Percentiles rank a stretch among this genome's conserved stretches.
Evolutionary conservation across 306 rosid genomes (phyloP).

Genomic region (Crotalaria pallida): DNA sequence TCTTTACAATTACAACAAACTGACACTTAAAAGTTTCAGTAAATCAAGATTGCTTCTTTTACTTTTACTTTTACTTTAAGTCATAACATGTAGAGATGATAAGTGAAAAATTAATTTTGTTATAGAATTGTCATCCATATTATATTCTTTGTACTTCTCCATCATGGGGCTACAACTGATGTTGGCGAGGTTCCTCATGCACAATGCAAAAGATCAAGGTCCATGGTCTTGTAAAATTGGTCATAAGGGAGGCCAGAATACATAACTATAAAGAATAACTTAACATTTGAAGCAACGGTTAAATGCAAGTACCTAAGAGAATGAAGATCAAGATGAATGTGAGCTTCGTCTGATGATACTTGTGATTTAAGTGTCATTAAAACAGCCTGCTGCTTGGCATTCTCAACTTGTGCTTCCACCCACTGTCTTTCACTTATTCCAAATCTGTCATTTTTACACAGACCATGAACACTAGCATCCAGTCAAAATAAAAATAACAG

Average conservation of each 20-base stretch:
- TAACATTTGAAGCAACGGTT: constrained; percentile 12
- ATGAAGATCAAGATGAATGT: constrained; percentile 94
- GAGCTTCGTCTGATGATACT: constrained; percentile 95
- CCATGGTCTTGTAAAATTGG: neutral
- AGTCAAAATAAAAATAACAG: no score
- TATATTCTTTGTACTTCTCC: neutral
- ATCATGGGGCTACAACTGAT: neutral
- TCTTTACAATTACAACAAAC: neutral
- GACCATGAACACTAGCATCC: no score
- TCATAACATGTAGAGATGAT: neutral
- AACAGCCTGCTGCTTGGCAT: constrained; percentile 93
- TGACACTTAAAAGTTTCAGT: neutral
- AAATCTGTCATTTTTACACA: constrained; percentile 78
- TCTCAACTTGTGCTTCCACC: constrained; percentile 99
- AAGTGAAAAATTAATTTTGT: neutral
- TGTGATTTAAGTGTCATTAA: constrained; percentile 77
- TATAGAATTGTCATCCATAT: neutral
- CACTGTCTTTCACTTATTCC: constrained; percentile 99
- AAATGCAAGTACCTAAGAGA: constrained; percentile 62
- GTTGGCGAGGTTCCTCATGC: neutral
- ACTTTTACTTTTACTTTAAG: no score
- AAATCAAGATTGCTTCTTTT: neutral
- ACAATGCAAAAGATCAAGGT: constrained; percentile 1
- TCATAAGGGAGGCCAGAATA: constrained; percentile 1
- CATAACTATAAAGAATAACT: neutral